Evolutionary conservation across 1,139 yeast species (phyloP).

Genomic region (Hansenula sp.): DNA sequence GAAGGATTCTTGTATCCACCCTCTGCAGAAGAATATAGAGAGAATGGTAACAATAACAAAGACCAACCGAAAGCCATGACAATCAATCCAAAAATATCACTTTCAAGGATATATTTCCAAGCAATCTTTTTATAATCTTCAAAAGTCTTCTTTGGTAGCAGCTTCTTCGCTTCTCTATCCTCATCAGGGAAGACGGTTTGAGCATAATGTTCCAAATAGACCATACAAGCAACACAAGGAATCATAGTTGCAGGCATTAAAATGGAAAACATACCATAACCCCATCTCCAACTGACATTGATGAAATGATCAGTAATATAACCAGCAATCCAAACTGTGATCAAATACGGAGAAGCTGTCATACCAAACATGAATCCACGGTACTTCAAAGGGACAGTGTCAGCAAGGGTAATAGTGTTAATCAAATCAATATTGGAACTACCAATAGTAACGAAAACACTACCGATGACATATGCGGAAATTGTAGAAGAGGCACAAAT

Average conservation of each 20-base stretch:
- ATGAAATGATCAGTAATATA: conserved; percentile 28
- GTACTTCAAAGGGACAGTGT: conserved; percentile 31
- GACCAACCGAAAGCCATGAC: conserved; percentile 33
- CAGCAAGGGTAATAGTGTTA: conserved; percentile 28
- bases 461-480: conserved; percentile 29
- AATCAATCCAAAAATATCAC: conserved; percentile 32
- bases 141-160: not conserved
- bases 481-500: conserved; percentile 28
- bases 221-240: conserved; percentile 29
- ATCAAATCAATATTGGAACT: conserved; percentile 24
- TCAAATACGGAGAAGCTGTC: conserved; percentile 28
- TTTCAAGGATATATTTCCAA: conserved; percentile 24
- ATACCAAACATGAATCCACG: conserved; percentile 27
- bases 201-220: conserved; percentile 27
- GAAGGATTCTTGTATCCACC: conserved; percentile 33
- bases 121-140: conserved; percentile 2
- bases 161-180: conserved; percentile 8
- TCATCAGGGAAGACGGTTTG: conserved; percentile 3
- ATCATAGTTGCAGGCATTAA: conserved; percentile 29
- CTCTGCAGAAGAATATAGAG: conserved; percentile 27
- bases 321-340: conserved; percentile 33
- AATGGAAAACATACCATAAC: conserved; percentile 37
- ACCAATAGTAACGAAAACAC: conserved; percentile 29
- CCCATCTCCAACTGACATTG: conserved; percentile 35
- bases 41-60: conserved; percentile 32